These are phyloP conservation scores for Cenchrus purpureus DNA, from an alignment of 176 grass and related monocot genomes.

Conservation along the genomic window DNA sequence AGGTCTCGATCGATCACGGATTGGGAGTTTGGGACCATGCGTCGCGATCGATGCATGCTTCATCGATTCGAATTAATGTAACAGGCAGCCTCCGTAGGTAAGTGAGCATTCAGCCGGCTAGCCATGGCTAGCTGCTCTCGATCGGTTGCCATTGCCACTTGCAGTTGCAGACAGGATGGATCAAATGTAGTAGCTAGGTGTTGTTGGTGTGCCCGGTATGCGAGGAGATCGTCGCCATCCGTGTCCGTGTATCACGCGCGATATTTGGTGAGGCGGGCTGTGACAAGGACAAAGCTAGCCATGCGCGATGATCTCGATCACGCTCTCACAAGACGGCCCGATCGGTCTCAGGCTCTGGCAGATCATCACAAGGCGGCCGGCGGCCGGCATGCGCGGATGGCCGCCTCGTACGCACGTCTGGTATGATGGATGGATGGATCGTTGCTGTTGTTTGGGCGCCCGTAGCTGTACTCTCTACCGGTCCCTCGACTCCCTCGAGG, in stretches of 20 bases:
- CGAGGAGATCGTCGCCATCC: not conserved
- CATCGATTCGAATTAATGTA: not conserved
- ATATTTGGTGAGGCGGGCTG: not conserved
- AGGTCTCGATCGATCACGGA: too few species aligned
- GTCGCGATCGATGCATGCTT: not conserved
- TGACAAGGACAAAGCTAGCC: not conserved
- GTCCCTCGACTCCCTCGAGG: not conserved
- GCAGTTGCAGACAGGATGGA: not conserved
- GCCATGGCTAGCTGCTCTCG: not conserved
- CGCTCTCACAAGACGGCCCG: not conserved
- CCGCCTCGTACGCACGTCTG: not conserved
- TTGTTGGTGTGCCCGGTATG: not conserved
- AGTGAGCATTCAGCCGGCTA: not conserved
- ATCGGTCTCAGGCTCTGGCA: not conserved
- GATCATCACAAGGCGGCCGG: not conserved
- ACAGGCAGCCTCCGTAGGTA: not conserved
- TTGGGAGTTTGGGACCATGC: conserved; percentile 7
- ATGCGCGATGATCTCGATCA: not conserved
- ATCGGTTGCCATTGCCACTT: not conserved
- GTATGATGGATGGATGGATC: not conserved
- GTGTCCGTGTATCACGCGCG: not conserved
- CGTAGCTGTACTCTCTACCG: not conserved
- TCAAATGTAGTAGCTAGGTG: not conserved
- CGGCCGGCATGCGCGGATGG: not conserved
- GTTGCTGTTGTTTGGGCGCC: not conserved